Base-by-base conservation (phyloP, 495 filamentous ascomycete genomes). In the Tuber aestivum region DNA sequence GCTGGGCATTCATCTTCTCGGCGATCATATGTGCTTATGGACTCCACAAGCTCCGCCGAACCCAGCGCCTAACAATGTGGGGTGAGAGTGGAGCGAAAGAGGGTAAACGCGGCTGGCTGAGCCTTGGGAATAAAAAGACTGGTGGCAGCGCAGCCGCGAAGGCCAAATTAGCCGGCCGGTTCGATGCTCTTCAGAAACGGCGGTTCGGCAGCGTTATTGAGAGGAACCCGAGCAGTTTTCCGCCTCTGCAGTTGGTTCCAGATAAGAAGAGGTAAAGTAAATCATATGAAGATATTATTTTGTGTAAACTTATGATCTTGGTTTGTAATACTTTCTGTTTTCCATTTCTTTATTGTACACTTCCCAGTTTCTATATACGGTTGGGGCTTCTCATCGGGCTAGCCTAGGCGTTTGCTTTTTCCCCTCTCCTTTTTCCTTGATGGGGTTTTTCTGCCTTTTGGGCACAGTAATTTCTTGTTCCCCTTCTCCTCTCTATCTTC, bases 61-160 rank as follows among this genome's bases (percentile, higher is more conserved):
- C 98, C 42, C 94, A 97, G 84, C 89, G 94, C 69, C 89, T 99
- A 76, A 93, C 92, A 75, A 98, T 98, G 94, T 94, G 82, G 82
- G 82, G 82, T 10, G 82, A 83, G 74, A 75, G 79, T 12, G 76
- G 81, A 23, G 75, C 80, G 23, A 79, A 75, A 56, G 75, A 82
- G 74, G 79, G 76, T n/a, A 82, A 79, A 65, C 78, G 75, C 18
- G 82, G 82, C 2, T 83, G 82, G 82, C 76, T 83, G 74, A 81
- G 78, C 23, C 45, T 82, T 23, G 78, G 71, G 42, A 80, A 80
- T 83, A 77, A 79, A 35, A 61, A 70, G 42, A 41, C 40, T 14
- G 70, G 65, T n/a, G 41, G 75, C 20, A 72, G 45, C n/a, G 61
- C 72, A 8, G 27, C 77, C 7, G 48, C 72, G 41, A 79, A 74